Percentiles rank a stretch among this genome's conserved stretches.
phyloP scores from a whole-genome alignment of 306 rosid genomes.

The Alnus rubra region DNA sequence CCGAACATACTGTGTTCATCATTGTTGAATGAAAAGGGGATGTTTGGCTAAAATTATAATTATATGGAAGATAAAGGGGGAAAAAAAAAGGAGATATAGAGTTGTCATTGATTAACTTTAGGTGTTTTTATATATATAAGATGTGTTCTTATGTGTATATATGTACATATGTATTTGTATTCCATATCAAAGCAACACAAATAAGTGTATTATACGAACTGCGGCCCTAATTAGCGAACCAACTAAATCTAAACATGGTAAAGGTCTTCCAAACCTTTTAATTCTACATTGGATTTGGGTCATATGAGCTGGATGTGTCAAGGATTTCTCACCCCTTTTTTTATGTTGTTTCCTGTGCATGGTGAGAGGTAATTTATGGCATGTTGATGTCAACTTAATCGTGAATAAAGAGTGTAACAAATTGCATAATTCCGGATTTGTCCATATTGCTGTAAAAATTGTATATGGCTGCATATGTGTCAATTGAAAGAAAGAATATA shows the following conservation, averaged over 20 bases:
- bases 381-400: neutral
- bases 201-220: neutral
- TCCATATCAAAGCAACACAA: neutral
- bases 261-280: neutral
- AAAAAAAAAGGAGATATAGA: neutral
- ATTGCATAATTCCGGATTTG: constrained; percentile 10
- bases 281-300: neutral
- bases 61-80: no score
- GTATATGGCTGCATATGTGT: neutral
- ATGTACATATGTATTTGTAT: no score
- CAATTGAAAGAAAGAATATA: neutral
- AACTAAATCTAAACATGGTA: neutral
- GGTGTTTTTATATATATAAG: neutral
- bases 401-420: neutral
- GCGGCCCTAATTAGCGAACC: neutral
- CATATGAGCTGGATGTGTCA: neutral
- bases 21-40: neutral
- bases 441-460: neutral
- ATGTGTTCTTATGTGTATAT: no score
- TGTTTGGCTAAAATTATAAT: neutral
- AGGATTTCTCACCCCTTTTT: neutral
- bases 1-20: neutral
- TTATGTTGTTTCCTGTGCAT: neutral
- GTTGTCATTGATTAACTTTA: no score
- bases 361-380: neutral